phyloP scores from a whole-genome alignment of 2,329 filamentous ascomycete genomes.

The Curvularia hawaiiensis region DNA sequence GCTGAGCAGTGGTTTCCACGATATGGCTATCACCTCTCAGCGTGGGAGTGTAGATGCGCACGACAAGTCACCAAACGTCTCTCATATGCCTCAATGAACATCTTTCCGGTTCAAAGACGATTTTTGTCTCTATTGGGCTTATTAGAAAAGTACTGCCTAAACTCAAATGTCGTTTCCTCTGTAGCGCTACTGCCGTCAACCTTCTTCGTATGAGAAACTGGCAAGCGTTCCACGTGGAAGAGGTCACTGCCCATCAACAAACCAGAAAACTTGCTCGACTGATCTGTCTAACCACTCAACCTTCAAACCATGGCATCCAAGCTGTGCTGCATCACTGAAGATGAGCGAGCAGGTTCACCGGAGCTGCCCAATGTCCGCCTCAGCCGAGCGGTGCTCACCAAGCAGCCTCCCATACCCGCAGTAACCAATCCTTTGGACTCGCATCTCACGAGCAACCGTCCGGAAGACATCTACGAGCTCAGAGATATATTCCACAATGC shows the following conservation, averaged over 20 bases:
- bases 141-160: not conserved
- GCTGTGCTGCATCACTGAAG: constrained; percentile 42
- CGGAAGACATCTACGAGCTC: constrained; percentile 42
- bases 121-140: no score
- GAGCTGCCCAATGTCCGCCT: constrained; percentile 42
- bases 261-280: not conserved
- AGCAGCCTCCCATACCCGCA: constrained; percentile 32
- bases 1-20: constrained; percentile 18
- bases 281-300: not conserved
- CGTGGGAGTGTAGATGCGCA: not conserved
- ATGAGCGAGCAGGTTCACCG: constrained; percentile 34
- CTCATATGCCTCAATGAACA: not conserved
- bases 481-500: constrained; percentile 43
- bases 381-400: constrained; percentile 34
- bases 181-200: not conserved
- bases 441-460: constrained; percentile 37
- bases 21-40: not conserved
- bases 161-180: not conserved
- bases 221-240: constrained; percentile 11
- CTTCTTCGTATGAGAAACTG: not conserved
- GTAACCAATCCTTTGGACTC: constrained; percentile 27
- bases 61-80: not conserved
- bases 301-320: constrained; percentile 36
- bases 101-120: not conserved
- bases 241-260: constrained; percentile 3